Evolutionary conservation across 305 asterid species (phyloP).

Genomic region (Salvia sclarea): DNA sequence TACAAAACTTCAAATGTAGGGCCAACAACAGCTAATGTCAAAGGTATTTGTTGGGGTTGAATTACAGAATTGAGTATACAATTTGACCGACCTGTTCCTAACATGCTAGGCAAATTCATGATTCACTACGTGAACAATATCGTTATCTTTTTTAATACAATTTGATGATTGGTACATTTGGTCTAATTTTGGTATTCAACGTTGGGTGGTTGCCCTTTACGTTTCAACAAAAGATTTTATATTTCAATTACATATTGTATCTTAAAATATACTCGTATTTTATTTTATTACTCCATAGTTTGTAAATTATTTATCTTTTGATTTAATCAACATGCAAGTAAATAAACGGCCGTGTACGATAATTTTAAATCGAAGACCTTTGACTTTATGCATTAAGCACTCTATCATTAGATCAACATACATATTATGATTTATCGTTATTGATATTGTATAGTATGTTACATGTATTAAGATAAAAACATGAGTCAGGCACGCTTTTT

Average conservation of each 20-base stretch:
- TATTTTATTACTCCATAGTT: no score
- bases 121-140: not conserved
- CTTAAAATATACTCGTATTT: no score
- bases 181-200: slow-evolving; percentile 22
- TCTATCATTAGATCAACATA: no score
- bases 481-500: not conserved
- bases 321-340: no score
- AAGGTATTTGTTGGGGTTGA: slow-evolving; percentile 14
- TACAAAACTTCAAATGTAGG: slow-evolving; percentile 18
- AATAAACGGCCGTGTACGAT: no score
- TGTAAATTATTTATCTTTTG: no score
- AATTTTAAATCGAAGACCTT: no score
- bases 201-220: not conserved
- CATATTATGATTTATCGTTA: no score
- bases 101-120: not conserved
- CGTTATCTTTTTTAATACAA: not conserved
- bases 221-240: not conserved
- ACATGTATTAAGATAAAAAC: not conserved
- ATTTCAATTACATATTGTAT: not conserved
- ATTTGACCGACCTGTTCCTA: slow-evolving; percentile 17
- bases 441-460: not conserved
- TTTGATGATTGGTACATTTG: not conserved
- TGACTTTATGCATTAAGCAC: no score
- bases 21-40: slow-evolving; percentile 27
- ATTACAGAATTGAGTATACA: not conserved